Base-by-base conservation (phyloP, 1,139 yeast genomes). In the Blastobotrys buckinghamii region DNA sequence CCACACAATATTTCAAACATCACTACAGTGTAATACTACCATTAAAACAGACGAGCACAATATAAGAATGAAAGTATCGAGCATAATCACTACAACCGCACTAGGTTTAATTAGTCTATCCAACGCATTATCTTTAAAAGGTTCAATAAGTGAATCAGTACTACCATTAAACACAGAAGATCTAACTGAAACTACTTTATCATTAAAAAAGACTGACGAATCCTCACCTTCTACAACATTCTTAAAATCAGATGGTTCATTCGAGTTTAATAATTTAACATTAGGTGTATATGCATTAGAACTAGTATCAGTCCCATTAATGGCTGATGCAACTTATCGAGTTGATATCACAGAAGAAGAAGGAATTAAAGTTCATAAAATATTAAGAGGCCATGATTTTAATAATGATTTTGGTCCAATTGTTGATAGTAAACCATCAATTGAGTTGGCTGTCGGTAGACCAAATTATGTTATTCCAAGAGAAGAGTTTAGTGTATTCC, bases 401-500 rank as follows among this genome's bases (percentile, higher is more conserved):
- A 49, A 44, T 39, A 52, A 49, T 2, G 64, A 59, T 33, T 47
- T 54, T 17, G 69, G 70, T 4, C 66, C 68, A 1, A 38, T 53
- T 6, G 63, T 59, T 6, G 55, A 52, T 10, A 59, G 56, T 40
- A 19, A 34, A 17, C 71, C 71, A 1, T 47, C 66, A 27, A 53
- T 52, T 16, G 43, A 60, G 22, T 48, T 49, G 2, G 60, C 60
- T 3, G 32, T 59, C 13, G 30, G 36, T 2, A 47, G 59, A 37
- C 50, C 55, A 10, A 42, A 50, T 10, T 59, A 60, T 36, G 49
- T 62, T 22, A 56, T 54, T 19, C 56, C 56, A 20, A 55, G 72
- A 8, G 67, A 65, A 29, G 56, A 57, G 22, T 69, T 69, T 50
- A 63, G 66, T 39, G 48, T 67, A 5, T 42, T 63, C 26, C 54